phyloP scores from a whole-genome alignment of 768 basidiomycete genomes.

The Cystobasidium tubakii region DNA sequence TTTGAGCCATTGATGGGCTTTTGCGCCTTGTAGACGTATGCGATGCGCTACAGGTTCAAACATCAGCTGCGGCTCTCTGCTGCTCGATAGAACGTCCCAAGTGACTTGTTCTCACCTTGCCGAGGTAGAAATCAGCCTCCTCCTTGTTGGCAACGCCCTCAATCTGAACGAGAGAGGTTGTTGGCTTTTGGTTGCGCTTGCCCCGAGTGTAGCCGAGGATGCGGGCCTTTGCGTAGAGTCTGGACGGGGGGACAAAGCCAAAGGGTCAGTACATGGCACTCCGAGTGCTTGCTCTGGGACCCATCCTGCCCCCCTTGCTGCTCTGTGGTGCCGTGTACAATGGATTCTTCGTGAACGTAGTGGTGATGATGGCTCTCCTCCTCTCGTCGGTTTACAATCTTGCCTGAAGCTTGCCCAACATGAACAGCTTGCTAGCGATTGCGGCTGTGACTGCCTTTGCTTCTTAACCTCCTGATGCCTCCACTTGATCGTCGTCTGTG shows the following conservation, averaged over 20 bases:
- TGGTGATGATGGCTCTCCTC: too few relatives aligned
- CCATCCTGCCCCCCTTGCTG: background rate
- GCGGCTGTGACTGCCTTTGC: too few relatives aligned
- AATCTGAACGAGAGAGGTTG: conserved; percentile 92
- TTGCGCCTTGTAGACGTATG: conserved; percentile 97
- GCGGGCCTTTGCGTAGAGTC: conserved; percentile 93
- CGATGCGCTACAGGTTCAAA: conserved; percentile 64
- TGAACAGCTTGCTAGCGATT: too few relatives aligned
- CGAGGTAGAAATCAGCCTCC: conserved; percentile 95
- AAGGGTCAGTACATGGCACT: conserved; percentile 6
- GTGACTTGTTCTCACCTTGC: conserved; percentile 64
- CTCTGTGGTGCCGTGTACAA: too few relatives aligned
- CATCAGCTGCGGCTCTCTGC: too few relatives aligned
- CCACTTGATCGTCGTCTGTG: too few relatives aligned
- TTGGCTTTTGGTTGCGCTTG: conserved; percentile 91
- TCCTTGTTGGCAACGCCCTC: conserved; percentile 90
- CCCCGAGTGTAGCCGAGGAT: conserved; percentile 97
- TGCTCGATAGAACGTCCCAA: too few relatives aligned
- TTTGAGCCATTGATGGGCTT: conserved; percentile 88
- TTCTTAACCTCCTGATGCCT: too few relatives aligned
- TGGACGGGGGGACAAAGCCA: too few relatives aligned
- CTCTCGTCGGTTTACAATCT: too few relatives aligned
- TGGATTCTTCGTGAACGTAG: too few relatives aligned
- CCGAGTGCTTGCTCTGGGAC: background rate
- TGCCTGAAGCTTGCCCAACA: too few relatives aligned